These are phyloP conservation scores for Rosellinia necatrix DNA, from an alignment of 2,329 filamentous ascomycete species.

Conservation along the genomic window DNA sequence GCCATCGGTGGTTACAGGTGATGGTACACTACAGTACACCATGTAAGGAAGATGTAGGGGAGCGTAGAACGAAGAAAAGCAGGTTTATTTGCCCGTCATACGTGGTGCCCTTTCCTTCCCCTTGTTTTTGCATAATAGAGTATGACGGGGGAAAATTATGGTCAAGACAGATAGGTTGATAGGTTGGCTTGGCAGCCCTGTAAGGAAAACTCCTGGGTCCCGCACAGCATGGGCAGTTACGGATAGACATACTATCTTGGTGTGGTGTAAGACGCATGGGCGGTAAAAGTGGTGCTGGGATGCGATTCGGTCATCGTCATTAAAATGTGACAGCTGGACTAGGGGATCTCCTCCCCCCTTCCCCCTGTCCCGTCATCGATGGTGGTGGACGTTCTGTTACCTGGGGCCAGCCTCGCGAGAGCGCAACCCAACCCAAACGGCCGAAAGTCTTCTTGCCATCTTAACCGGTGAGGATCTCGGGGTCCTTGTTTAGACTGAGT, in stretches of 20 bases:
- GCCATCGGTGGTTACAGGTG: slow-evolving; percentile 10
- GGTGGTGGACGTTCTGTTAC: slow-evolving; percentile 1
- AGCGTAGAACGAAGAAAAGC: background rate
- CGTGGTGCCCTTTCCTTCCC: background rate
- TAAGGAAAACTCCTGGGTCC: slow-evolving; percentile 8
- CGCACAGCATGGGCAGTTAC: background rate
- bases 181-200: slow-evolving; percentile 1
- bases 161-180: no score
- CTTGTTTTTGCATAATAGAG: background rate
- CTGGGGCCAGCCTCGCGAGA: slow-evolving; percentile 4
- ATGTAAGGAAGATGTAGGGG: background rate
- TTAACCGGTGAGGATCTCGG: background rate
- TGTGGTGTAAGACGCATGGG: slow-evolving; percentile 2
- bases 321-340: slow-evolving; percentile 31
- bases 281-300: slow-evolving; percentile 6
- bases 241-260: background rate
- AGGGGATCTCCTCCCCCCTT: no score
- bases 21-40: background rate
- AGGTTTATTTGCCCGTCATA: slow-evolving; percentile 13
- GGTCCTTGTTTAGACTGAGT: no score
- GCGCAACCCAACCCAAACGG: slow-evolving; percentile 1
- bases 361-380: slow-evolving; percentile 10
- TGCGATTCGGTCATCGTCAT: slow-evolving; percentile 34
- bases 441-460: background rate
- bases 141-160: no score